Conservation (phyloP, 2,329 filamentous ascomycete species). For the Cucurbitaria berberidis region DNA sequence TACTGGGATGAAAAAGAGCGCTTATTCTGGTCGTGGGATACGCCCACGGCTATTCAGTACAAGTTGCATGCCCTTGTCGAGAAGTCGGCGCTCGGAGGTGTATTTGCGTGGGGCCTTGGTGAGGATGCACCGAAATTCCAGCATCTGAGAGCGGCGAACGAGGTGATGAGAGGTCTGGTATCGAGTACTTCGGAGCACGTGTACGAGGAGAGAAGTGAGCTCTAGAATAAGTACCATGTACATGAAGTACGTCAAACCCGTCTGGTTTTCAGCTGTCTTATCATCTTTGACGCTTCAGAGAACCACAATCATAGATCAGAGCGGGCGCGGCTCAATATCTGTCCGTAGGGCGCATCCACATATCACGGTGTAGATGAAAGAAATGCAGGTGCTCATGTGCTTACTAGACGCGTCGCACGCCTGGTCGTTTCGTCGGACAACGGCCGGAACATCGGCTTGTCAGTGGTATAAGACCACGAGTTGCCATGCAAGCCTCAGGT, state of each 20-base stretch:
- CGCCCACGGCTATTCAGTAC: conserved; percentile 61
- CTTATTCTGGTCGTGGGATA: conserved; percentile 77
- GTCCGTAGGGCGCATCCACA: too few relatives aligned
- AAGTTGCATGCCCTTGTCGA: conserved; percentile 68
- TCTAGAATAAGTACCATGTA: background rate
- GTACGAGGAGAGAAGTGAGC: conserved; percentile 10
- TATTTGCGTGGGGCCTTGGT: conserved; percentile 76
- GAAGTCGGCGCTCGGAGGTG: conserved; percentile 65
- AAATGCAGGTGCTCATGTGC: background rate
- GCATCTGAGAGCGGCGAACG: conserved; percentile 49
- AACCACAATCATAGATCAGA: too few relatives aligned
- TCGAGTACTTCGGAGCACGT: background rate
- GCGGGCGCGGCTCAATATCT: too few relatives aligned
- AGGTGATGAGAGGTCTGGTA: conserved; percentile 2
- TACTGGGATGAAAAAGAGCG: conserved; percentile 67
- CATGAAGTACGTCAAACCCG: background rate
- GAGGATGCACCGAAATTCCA: conserved; percentile 60
- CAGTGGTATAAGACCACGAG: too few relatives aligned
- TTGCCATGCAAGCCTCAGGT: background rate
- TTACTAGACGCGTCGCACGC: background rate
- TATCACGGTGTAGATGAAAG: too few relatives aligned
- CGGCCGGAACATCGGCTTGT: background rate
- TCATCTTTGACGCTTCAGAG: too few relatives aligned
- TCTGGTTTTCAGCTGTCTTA: background rate
- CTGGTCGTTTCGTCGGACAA: background rate